Evolutionary conservation across 2,329 filamentous ascomycete genomes (phyloP), one percentile per base, ranked within the genome.

Genomic region (Lasiodiplodia gonubiensis): DNA sequence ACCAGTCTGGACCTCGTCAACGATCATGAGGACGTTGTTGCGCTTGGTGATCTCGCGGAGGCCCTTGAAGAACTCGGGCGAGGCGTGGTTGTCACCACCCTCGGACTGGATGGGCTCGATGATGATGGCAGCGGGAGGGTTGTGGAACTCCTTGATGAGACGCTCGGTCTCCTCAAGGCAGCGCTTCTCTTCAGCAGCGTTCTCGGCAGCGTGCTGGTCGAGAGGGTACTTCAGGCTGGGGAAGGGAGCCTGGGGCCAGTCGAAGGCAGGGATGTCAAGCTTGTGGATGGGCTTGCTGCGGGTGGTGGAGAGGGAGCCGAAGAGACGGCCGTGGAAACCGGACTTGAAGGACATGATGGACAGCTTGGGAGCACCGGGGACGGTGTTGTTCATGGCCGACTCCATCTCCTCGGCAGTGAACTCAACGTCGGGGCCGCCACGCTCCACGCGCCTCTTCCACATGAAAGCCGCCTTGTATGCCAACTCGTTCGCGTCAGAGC

Each of bases 391-490:
- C 93, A 97, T 97, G 74, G 88, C 84, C 11, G 88, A 89, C 55
- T 83, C 77, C 69, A 94, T 84, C 80, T 97, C 94, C 74, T 92
- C 88, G 64, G 88, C 81, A 39, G 90, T 92, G 83, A 97, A 97
- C 68, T 94, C 92, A 66, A 90, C 91, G 46, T 90, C 80, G 54
- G 88, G 83, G 8, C 92, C 92, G 71, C 93, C 93, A 69, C 94
- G 92, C 81, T 95, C 88, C 70, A 89, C 86, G 79, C 93, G 91
- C 59, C 92, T 89, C 76, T 90, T 90, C 86, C 90, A 96, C 90
- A 97, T 97, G 83, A 97, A 97, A 60, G 94, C 93, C 10, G 93
- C 93, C 83, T 97, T 97, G 87, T 93, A 97, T 52, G 94, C 94
- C 39, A 92, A 91, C 83, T 97, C 94, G 82, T 97, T 97, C 80